phyloP scores from a whole-genome alignment of 345 rosid genomes.

The Eucalyptus lansdowneana region DNA sequence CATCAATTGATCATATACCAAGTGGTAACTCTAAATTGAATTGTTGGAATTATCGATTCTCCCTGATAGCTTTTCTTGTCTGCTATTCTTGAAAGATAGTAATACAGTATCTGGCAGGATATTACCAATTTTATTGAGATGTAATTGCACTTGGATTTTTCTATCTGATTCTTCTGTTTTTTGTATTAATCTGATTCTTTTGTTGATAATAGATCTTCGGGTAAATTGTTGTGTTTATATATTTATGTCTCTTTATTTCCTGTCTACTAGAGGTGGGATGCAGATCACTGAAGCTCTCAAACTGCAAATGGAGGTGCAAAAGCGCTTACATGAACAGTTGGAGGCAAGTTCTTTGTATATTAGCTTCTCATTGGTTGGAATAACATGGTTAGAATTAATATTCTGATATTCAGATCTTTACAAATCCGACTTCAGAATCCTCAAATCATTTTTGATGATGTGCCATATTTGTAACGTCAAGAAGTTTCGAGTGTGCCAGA shows the following conservation, averaged over 20 bases:
- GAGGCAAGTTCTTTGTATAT: constrained; percentile 42
- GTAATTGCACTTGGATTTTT: neutral
- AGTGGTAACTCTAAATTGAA: neutral
- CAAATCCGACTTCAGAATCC: neutral
- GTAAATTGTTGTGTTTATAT: neutral
- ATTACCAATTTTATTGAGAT: neutral
- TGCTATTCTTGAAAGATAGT: neutral
- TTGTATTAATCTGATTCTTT: neutral
- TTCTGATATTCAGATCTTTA: neutral
- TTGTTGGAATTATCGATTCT: neutral
- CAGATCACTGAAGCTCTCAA: constrained; percentile 99
- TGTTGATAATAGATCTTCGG: neutral
- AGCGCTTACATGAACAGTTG: constrained; percentile 90
- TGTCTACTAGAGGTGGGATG: constrained; percentile 57
- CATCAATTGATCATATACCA: neutral
- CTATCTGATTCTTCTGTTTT: neutral
- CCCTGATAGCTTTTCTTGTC: neutral
- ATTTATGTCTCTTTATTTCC: neutral
- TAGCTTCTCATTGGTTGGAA: neutral
- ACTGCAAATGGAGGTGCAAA: constrained; percentile 98
- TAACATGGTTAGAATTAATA: neutral
- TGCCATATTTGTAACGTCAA: neutral
- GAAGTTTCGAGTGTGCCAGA: neutral
- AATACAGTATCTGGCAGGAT: neutral
- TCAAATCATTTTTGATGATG: neutral